A percentile compares a stretch with the other conserved stretches of the same genome.
These are phyloP conservation scores for Globisporangium splendens DNA, from an alignment of 352 stramenopile species.

Conservation along the genomic window DNA sequence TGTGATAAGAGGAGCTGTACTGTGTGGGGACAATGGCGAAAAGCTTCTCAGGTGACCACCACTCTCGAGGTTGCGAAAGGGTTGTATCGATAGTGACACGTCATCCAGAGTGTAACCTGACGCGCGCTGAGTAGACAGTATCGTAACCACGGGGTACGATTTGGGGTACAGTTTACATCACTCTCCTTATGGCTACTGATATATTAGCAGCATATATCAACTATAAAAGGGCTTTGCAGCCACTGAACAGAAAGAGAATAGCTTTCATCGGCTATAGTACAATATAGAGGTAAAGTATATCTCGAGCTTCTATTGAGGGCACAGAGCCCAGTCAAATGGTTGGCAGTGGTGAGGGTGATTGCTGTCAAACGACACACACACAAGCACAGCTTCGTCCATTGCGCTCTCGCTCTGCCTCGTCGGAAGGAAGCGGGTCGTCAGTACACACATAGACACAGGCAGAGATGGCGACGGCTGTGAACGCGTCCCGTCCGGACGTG, in stretches of 20 bases:
- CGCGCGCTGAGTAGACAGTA: not conserved
- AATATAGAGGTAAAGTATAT: not conserved
- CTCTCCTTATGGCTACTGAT: no score
- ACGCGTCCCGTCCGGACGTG: slow-evolving; percentile 80
- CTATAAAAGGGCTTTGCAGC: no score
- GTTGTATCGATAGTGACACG: not conserved
- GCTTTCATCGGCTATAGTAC: no score
- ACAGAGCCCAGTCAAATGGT: slow-evolving; percentile 5
- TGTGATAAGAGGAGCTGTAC: not conserved
- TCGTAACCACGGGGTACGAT: no score
- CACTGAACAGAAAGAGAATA: no score
- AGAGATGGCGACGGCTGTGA: slow-evolving; percentile 56
- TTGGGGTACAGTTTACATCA: no score
- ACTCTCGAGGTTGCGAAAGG: not conserved
- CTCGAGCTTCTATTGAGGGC: not conserved
- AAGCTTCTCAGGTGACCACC: slow-evolving; percentile 8
- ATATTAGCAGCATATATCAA: no score
- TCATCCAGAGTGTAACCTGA: not conserved
- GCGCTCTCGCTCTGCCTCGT: not conserved
- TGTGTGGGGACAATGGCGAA: not conserved
- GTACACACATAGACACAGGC: not conserved
- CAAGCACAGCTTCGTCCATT: not conserved
- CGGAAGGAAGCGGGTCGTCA: not conserved
- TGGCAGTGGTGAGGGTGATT: slow-evolving; percentile 2
- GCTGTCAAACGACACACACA: slow-evolving; percentile 12